phyloP scores from a whole-genome alignment of 2,329 filamentous ascomycete species.

The Fusarium xyrophilum region DNA sequence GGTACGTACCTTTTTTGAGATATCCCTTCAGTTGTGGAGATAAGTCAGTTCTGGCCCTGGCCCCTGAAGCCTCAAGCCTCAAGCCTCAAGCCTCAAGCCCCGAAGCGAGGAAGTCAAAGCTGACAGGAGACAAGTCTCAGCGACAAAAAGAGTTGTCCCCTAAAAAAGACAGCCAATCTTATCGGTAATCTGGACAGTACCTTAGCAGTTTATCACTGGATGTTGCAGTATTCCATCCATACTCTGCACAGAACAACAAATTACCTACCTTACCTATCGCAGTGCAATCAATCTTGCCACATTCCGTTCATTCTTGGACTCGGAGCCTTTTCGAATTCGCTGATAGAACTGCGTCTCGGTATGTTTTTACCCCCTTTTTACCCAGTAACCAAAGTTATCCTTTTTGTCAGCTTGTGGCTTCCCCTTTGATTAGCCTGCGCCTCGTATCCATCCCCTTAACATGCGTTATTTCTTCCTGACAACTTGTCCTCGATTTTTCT shows the following conservation, averaged over 20 bases:
- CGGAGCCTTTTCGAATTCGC: slow-evolving; percentile 1
- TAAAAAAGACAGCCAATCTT: slow-evolving; percentile 21
- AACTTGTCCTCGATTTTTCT: slow-evolving; percentile 37
- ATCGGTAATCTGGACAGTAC: slow-evolving; percentile 23
- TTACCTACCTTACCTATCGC: background rate
- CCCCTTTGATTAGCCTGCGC: slow-evolving; percentile 20
- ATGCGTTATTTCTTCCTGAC: slow-evolving; percentile 20
- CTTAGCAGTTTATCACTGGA: background rate
- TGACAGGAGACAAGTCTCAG: slow-evolving; percentile 22
- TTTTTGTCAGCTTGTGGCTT: slow-evolving; percentile 17
- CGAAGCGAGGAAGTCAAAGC: slow-evolving; percentile 10
- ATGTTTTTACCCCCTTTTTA: slow-evolving; percentile 22
- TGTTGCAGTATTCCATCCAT: background rate
- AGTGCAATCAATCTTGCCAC: slow-evolving; percentile 20
- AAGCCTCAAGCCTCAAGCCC: background rate
- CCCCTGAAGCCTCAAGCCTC: background rate
- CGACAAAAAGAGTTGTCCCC: slow-evolving; percentile 16
- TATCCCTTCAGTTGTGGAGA: slow-evolving; percentile 24
- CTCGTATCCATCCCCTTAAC: slow-evolving; percentile 26
- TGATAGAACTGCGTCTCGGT: slow-evolving; percentile 14
- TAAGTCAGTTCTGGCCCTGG: slow-evolving; percentile 5
- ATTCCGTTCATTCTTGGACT: slow-evolving; percentile 27
- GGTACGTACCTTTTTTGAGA: slow-evolving; percentile 19
- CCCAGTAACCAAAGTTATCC: background rate
- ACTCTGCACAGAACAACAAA: background rate